These are phyloP conservation scores for Dothideomycetes sp. DNA, from an alignment of 2,329 filamentous ascomycete species.

Conservation along the genomic window DNA sequence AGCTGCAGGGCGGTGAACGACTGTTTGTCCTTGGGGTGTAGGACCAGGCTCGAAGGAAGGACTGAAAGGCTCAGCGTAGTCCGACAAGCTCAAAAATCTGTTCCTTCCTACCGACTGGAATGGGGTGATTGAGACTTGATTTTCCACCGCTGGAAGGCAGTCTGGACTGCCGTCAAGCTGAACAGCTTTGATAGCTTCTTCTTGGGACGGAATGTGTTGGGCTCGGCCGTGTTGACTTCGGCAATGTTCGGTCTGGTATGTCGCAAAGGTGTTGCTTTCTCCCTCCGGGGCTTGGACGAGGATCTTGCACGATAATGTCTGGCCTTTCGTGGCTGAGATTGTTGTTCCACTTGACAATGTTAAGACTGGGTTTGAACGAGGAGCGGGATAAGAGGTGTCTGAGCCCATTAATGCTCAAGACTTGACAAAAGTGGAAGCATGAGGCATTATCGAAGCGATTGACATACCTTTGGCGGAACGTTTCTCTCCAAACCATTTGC, in stretches of 20 bases:
- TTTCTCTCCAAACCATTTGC: background rate
- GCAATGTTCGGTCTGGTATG: too few relatives aligned
- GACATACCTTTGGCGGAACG: conserved; percentile 6
- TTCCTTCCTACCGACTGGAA: conserved; percentile 10
- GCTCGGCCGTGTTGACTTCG: too few relatives aligned
- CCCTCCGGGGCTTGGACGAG: background rate
- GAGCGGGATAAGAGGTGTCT: background rate
- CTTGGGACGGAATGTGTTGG: too few relatives aligned
- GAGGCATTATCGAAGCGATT: too few relatives aligned
- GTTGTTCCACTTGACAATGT: background rate
- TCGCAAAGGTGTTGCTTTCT: too few relatives aligned
- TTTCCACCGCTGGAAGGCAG: too few relatives aligned
- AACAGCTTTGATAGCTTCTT: conserved; percentile 3
- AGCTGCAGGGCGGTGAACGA: too few relatives aligned
- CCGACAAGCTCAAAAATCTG: conserved; percentile 3
- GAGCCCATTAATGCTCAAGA: conserved; percentile 9
- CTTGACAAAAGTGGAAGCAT: background rate
- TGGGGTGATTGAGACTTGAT: too few relatives aligned
- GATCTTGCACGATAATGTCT: background rate
- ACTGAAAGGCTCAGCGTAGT: conserved; percentile 7
- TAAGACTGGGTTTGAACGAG: background rate
- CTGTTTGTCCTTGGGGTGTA: too few relatives aligned
- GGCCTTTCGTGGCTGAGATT: background rate
- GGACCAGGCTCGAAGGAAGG: too few relatives aligned
- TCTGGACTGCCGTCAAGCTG: conserved; percentile 11